Evolutionary conservation across 108 stramenopile genomes (phyloP), one percentile per base, ranked within the genome.

Genomic region (Tribonema minus): DNA sequence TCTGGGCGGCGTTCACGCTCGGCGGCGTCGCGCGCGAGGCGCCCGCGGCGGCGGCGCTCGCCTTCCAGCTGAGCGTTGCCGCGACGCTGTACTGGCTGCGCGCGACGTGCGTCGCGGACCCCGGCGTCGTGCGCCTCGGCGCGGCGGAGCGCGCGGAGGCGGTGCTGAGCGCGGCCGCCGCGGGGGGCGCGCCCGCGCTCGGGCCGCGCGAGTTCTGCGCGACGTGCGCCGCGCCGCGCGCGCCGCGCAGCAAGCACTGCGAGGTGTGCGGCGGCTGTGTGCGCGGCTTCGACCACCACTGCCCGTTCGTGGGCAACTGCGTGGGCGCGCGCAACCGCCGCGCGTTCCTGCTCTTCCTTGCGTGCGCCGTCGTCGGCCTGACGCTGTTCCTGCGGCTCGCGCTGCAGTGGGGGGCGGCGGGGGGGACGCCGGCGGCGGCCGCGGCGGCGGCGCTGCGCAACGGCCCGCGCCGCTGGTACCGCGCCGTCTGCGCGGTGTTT

Each of bases 231-330:
- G 89, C 93, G 32, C 88, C 90, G 72, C 88, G 94, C 59, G 92
- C 92, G 5, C 93, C 94, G 0, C 86, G 94, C 60, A 86, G 90
- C 63, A 95, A 96, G 78, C 97, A 98, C 78, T 98, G 97, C 85
- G 92, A 91, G 67, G 85, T 83, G 0, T 98, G 97, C 78, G 94
- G 93, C 86, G 88, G 88, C 38, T 98, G 97, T 77, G 94, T 96
- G 31, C 20, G 46, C 46, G 88, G 85, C 76, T 94, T 96, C 68
- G 97, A 98, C 87, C 97, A 98, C 85, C 91, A 92, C 86, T 94
- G 94, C 84, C 94, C 97, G 9, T 98, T 95, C 93, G 90, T 94
- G 37, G 95, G 94, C 28, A 92, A 87, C 82, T 98, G 97, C 72
- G 93, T 98, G 66, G 97, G 94, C 20, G 90, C 90, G 70, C 88